Evolutionary conservation across 345 rosid species (phyloP).

Genomic region (Carallia brachiata): DNA sequence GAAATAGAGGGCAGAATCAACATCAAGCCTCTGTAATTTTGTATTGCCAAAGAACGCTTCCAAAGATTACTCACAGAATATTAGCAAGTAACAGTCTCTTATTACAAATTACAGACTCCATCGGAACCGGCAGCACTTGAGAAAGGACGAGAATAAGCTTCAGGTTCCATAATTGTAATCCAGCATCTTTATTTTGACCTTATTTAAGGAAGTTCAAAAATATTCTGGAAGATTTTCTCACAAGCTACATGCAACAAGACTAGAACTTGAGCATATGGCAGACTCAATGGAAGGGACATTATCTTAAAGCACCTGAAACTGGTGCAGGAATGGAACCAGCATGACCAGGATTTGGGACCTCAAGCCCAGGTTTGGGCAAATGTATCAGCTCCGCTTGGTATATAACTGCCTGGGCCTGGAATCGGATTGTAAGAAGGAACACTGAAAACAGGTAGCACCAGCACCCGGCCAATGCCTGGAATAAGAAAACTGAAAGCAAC

Average conservation of each 20-base stretch:
- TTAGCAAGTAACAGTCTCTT: too few species aligned
- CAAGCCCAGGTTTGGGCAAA: conserved; percentile 57
- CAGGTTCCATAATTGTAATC: not conserved
- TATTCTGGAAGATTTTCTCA: not conserved
- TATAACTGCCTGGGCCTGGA: conserved; percentile 27
- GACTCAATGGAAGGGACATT: not conserved
- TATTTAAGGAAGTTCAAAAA: not conserved
- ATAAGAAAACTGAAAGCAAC: conserved; percentile 39
- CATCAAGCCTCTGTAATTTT: too few species aligned
- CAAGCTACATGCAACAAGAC: not conserved
- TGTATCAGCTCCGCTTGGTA: conserved; percentile 69
- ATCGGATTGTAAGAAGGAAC: conserved; percentile 32
- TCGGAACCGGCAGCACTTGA: not conserved
- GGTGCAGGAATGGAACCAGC: conserved; percentile 32
- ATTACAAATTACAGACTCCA: too few species aligned
- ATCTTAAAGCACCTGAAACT: not conserved
- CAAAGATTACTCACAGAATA: too few species aligned
- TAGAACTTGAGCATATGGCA: not conserved
- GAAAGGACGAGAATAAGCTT: not conserved
- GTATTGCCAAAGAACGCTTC: too few species aligned
- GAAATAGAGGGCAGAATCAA: too few species aligned
- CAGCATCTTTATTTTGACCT: not conserved
- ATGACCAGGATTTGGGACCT: conserved; percentile 48
- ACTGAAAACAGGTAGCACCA: conserved; percentile 45
- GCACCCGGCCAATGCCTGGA: conserved; percentile 65